Evolutionary conservation across 208 protist species (phyloP).

Genomic region (Leishmania guyanensis): DNA sequence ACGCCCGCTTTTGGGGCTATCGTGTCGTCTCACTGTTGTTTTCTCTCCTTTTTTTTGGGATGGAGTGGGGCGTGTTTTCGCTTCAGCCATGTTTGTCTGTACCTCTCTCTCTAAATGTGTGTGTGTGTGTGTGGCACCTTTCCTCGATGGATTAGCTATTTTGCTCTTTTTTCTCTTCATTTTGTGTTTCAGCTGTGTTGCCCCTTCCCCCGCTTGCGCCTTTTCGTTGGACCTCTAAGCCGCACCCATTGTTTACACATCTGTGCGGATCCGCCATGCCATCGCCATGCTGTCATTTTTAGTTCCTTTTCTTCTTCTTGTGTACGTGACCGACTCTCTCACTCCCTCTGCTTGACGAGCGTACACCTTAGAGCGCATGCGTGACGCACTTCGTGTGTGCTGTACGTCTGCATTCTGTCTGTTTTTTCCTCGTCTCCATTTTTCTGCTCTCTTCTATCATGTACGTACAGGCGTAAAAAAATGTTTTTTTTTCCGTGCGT

Average conservation of each 20-base stretch:
- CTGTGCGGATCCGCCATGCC: not conserved
- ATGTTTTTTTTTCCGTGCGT: constrained; percentile 1
- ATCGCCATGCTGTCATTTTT: not conserved
- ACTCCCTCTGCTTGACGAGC: not conserved
- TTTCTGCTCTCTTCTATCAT: constrained; percentile 8
- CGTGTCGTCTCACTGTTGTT: not conserved
- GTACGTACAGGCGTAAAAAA: not conserved
- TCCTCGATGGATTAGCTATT: not conserved
- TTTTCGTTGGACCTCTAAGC: not conserved
- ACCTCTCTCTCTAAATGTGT: constrained; percentile 3
- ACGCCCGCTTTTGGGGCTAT: not conserved
- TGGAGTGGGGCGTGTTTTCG: not conserved
- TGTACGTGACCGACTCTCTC: not conserved
- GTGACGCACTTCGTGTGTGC: not conserved
- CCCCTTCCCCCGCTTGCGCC: not conserved
- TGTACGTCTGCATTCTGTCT: not conserved
- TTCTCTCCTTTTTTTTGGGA: constrained; percentile 1
- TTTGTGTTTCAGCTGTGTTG: not conserved
- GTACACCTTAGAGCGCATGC: not conserved
- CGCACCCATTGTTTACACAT: not conserved
- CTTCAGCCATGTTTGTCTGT: not conserved
- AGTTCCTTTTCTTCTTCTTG: not conserved
- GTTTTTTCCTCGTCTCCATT: constrained; percentile 23
- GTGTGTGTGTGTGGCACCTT: not conserved
- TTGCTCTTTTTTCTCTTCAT: not conserved